phyloP scores from a whole-genome alignment of 2,329 filamentous ascomycete species.

The Trichoderma citrinoviride region DNA sequence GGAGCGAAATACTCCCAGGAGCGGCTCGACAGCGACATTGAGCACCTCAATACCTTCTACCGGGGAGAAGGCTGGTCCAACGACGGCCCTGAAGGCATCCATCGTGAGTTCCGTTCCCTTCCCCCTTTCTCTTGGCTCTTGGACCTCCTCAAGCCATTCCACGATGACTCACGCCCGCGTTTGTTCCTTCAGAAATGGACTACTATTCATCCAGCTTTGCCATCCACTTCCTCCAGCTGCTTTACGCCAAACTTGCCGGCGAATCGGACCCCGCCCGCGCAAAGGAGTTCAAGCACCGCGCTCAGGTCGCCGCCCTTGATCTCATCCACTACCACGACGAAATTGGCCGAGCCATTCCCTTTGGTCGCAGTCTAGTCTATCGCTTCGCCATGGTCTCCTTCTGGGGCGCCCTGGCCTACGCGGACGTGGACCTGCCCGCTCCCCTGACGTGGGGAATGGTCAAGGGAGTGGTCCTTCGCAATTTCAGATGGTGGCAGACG shows the following conservation, averaged over 20 bases:
- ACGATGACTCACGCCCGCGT: background rate
- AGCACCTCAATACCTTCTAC: constrained; percentile 77
- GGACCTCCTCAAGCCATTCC: background rate
- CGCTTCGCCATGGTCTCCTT: constrained; percentile 85
- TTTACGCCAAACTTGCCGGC: constrained; percentile 70
- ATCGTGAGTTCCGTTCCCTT: constrained; percentile 45
- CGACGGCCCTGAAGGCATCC: constrained; percentile 73
- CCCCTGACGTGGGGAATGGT: constrained; percentile 77
- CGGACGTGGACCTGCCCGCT: constrained; percentile 67
- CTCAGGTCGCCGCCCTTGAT: constrained; percentile 64
- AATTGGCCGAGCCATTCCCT: constrained; percentile 69
- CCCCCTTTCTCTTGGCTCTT: background rate
- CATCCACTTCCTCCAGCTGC: constrained; percentile 74
- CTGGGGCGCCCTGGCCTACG: constrained; percentile 75
- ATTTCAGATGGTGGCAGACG: constrained; percentile 76
- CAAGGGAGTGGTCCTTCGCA: constrained; percentile 70
- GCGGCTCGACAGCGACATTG: constrained; percentile 70
- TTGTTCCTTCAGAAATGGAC: constrained; percentile 62
- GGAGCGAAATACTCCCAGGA: constrained; percentile 68
- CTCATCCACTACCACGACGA: constrained; percentile 74
- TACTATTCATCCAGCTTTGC: constrained; percentile 82
- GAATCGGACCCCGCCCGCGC: constrained; percentile 64
- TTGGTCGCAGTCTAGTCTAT: constrained; percentile 75
- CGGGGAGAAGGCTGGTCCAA: constrained; percentile 81
- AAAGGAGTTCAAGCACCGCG: constrained; percentile 66